Conservation (phyloP, 805 yeast species). For the Ogataea paradorogensis region DNA sequence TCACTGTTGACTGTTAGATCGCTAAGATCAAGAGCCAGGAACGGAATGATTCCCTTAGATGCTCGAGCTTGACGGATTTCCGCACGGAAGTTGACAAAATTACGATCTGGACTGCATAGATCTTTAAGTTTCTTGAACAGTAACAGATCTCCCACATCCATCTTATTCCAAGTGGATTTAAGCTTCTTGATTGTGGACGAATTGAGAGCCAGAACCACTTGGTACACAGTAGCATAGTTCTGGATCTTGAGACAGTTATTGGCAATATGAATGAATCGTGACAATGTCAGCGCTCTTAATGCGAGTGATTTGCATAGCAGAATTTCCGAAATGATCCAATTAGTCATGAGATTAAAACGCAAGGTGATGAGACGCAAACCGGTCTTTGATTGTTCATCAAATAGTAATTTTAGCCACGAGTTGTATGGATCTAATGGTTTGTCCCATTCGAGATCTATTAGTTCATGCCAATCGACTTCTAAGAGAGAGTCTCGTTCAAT, state of each 20-base stretch:
- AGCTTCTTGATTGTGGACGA: slow-evolving; percentile 59
- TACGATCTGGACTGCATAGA: slow-evolving; percentile 69
- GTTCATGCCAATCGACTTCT: slow-evolving; percentile 90
- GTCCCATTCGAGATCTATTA: slow-evolving; percentile 74
- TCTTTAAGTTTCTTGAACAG: slow-evolving; percentile 66
- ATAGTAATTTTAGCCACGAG: slow-evolving; percentile 80
- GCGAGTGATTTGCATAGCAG: slow-evolving; percentile 59
- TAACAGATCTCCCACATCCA: slow-evolving; percentile 70
- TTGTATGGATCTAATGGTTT: slow-evolving; percentile 62
- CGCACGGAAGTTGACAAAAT: slow-evolving; percentile 65
- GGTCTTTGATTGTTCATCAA: slow-evolving; percentile 42
- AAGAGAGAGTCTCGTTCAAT: slow-evolving; percentile 81
- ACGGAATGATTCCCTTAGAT: slow-evolving; percentile 81
- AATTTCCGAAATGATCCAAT: slow-evolving; percentile 90
- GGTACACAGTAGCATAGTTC: slow-evolving; percentile 85
- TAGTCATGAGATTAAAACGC: slow-evolving; percentile 82
- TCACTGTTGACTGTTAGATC: slow-evolving; percentile 78
- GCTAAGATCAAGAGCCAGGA: slow-evolving; percentile 79
- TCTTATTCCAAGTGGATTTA: slow-evolving; percentile 67
- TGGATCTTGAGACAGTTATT: slow-evolving; percentile 68
- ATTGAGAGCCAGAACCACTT: slow-evolving; percentile 76
- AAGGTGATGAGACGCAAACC: slow-evolving; percentile 83
- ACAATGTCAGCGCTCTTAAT: slow-evolving; percentile 66
- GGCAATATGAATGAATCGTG: slow-evolving; percentile 86
- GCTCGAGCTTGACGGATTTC: slow-evolving; percentile 56